Percentiles rank a stretch among this genome's conserved stretches.
phyloP scores from a whole-genome alignment of 2,329 filamentous ascomycete genomes.

The Penicillium sumatraense region DNA sequence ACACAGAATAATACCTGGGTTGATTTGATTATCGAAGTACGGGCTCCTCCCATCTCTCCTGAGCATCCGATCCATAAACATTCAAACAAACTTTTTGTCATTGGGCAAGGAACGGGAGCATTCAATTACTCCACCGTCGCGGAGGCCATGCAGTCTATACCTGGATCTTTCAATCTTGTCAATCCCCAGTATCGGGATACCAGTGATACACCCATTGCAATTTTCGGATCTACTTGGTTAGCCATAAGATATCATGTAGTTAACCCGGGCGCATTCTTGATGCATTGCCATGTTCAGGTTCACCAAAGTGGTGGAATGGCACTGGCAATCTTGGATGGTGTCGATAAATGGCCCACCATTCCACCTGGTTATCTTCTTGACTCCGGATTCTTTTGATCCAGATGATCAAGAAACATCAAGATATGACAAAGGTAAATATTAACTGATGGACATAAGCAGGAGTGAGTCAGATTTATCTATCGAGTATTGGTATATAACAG shows the following conservation, averaged over 20 bases:
- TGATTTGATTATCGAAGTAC: constrained; percentile 57
- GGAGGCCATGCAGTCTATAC: constrained; percentile 55
- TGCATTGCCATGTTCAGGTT: constrained; percentile 59
- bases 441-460: neutral
- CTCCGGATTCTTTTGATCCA: constrained; percentile 17
- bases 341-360: constrained; percentile 48
- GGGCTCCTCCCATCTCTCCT: constrained; percentile 49
- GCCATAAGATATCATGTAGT: constrained; percentile 53
- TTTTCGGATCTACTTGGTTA: constrained; percentile 44
- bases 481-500: neutral
- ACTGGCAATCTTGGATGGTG: constrained; percentile 54
- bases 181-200: constrained; percentile 61
- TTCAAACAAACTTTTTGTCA: constrained; percentile 63
- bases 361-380: constrained; percentile 19
- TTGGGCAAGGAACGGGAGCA: constrained; percentile 57
- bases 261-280: constrained; percentile 54
- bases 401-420: no score
- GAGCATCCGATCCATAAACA: constrained; percentile 70
- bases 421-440: neutral
- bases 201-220: constrained; percentile 44
- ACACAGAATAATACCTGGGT: constrained; percentile 58
- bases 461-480: neutral
- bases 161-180: constrained; percentile 61
- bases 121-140: constrained; percentile 60
- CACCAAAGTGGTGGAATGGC: constrained; percentile 58